Base-by-base conservation (phyloP, 2,329 filamentous ascomycete species). In the Penicillium sp. region DNA sequence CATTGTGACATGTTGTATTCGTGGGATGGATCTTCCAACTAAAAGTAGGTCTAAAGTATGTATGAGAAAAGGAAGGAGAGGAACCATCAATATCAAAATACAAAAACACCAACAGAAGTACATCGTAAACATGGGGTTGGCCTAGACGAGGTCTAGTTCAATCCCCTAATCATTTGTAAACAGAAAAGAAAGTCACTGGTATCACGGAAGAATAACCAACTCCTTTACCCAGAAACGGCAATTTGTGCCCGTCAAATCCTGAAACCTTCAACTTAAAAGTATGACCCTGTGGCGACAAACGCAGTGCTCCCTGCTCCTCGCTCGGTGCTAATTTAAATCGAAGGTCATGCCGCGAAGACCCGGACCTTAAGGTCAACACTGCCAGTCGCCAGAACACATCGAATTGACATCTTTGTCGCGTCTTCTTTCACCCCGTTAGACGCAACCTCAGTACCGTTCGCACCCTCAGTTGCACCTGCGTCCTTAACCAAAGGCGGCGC, bases 341-440 rank as follows among this genome's bases (percentile, higher is more conserved):
- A 50, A 50, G 18, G 9, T 65, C 62, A 64, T 46, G 57, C 63
- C 46, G 62, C 62, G 34, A 59, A 65, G 40, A 64, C 63, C 86
- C 90, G 69, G 86, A 78, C 63, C 40, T 63, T 65, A 42, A 60
- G 57, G 77, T 96, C 90, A 56, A 96, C 90, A 70, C 91, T 90
- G 35, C 90, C 91, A 3, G 91, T 95, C 9, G 91, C 92, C 65
- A 96, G 88, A 18, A 96, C 87, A 70, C 91, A 95, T 60, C 90
- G 83, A 60, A 65, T 64, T 9, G 63, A 65, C 60, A 95, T 91
- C 62, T 86, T 85, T 38, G 61, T 54, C 2, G 58, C 58, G 45
- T 85, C 58, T 45, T 63, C 61, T 43, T 66, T 64, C 13, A 40
- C 32, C 40, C 58, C 50, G 51, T 61, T 60, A 13, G 49, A 20